Base-by-base conservation (phyloP, 495 filamentous ascomycete genomes). In the Umbilicaria muhlenbergii region DNA sequence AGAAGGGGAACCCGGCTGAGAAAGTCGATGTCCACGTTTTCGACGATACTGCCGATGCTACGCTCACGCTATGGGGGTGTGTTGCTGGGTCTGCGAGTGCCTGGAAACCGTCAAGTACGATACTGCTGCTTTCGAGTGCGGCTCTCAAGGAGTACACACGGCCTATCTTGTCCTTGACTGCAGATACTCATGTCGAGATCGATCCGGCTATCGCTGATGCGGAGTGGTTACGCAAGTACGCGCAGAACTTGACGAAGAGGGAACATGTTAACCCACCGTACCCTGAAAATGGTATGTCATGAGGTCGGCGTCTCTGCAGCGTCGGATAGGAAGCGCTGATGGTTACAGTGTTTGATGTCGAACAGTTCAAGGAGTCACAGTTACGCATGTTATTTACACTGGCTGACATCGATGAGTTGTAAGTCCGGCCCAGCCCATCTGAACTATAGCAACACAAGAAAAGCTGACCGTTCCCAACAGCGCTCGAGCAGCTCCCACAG, bases 341-440 rank as follows among this genome's bases (percentile, higher is more conserved):
- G 13, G 13, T 15, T 13, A 33, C 16, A 61, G 53, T 67, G 19
- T 80, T 78, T 59, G 65, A 78, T 54, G 43, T 65, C 18, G 58
- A 75, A 14, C 46, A 49, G n/a, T 62, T 64, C 6, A 57, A 62
- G 35, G 47, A 58, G 32, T 66, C 69, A 5, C 54, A 64, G 5
- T 46, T 55, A n/a, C 58, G 70, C 38, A 63, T 66, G 5, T 53
- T 77, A 28, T 81, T 69, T 46, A 77, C 68, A 0, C 47, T 81
- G 14, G 73, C 69, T 18, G 73, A 80, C 38, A 49, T 81, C 8
- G 77, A 80, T 54, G 66, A 72, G n/a, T 73, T 71, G 64, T 65
- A 34, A 49, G 51, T 49, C 13, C 12, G 15, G 3, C 12, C 33
- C 17, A 43, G 31, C 16, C 10, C n/a, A 16, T 32, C 43, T 46